phyloP scores from a whole-genome alignment of 1,139 yeast genomes.

The Lodderomyces beijingensis region DNA sequence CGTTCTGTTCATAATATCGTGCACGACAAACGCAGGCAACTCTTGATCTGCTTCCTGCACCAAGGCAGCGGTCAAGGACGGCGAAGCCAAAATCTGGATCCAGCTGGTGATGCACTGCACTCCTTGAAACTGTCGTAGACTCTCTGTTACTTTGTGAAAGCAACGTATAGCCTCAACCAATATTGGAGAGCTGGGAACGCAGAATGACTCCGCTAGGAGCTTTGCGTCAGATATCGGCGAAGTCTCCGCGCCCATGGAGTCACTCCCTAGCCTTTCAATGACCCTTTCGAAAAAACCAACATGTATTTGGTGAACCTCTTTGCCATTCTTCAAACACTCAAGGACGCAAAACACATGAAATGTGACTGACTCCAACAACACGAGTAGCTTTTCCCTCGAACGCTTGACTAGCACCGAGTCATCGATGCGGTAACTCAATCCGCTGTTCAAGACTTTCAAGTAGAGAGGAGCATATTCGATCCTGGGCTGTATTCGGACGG shows the following conservation, averaged over 20 bases:
- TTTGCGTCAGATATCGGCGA: too few species aligned
- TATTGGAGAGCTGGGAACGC: neutral
- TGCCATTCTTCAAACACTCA: slow-evolving; percentile 5
- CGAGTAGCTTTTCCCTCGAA: slow-evolving; percentile 8
- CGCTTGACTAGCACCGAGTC: slow-evolving; percentile 3
- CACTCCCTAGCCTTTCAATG: neutral
- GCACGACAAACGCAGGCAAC: slow-evolving; percentile 35
- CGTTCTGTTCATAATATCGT: slow-evolving; percentile 33
- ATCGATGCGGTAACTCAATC: slow-evolving; percentile 4
- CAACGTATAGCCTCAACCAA: slow-evolving; percentile 9
- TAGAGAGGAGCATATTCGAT: slow-evolving; percentile 10
- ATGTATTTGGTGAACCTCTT: slow-evolving; percentile 3
- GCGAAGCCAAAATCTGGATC: slow-evolving; percentile 25
- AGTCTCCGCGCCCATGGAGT: neutral
- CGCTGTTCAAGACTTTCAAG: slow-evolving; percentile 2
- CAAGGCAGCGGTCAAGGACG: slow-evolving; percentile 27
- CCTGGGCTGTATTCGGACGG: slow-evolving; percentile 10
- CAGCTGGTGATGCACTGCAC: slow-evolving; percentile 21
- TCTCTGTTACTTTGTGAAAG: slow-evolving; percentile 7
- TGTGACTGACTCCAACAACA: slow-evolving; percentile 10
- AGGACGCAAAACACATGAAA: slow-evolving; percentile 11
- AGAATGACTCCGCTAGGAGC: slow-evolving; percentile 1
- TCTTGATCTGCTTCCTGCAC: slow-evolving; percentile 18
- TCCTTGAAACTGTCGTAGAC: slow-evolving; percentile 5
- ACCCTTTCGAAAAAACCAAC: slow-evolving; percentile 3